Percentiles rank a stretch among this genome's conserved stretches.
phyloP scores from a whole-genome alignment of 2,329 filamentous ascomycete species.

The Colletotrichum sp. region DNA sequence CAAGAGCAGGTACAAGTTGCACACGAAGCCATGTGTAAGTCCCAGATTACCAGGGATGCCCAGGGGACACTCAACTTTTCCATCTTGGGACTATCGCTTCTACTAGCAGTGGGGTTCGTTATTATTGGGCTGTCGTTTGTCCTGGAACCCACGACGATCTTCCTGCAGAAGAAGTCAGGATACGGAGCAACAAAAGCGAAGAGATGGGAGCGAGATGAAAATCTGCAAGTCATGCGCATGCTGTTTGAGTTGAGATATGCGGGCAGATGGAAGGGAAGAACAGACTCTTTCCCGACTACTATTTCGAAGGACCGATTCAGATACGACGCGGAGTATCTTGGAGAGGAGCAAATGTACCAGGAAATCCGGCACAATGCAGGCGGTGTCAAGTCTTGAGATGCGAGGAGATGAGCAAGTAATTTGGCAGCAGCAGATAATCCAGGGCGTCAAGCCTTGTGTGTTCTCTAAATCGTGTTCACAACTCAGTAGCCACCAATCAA shows the following conservation, averaged over 20 bases:
- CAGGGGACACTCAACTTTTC: conserved; percentile 11
- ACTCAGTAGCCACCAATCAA: not conserved
- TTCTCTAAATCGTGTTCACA: not conserved
- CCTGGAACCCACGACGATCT: not conserved
- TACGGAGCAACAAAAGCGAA: not conserved
- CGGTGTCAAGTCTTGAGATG: not conserved
- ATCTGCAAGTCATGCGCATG: conserved; percentile 6
- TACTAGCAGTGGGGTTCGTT: not conserved
- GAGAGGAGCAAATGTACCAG: not conserved
- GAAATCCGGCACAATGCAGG: not conserved
- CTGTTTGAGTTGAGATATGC: not conserved
- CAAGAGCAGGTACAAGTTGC: not conserved
- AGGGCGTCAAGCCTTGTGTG: not conserved
- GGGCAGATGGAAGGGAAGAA: not conserved
- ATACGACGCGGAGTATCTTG: not conserved
- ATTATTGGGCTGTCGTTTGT: not conserved
- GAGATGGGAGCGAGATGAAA: conserved; percentile 6
- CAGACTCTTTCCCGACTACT: not conserved
- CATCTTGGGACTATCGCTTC: not conserved
- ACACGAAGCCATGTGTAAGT: not conserved
- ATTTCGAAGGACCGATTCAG: not conserved
- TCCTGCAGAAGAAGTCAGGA: not conserved
- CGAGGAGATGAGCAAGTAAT: not conserved
- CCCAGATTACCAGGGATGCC: not conserved
- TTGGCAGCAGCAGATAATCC: not conserved